Evolutionary conservation across 2,329 filamentous ascomycete genomes (phyloP), one percentile per base, ranked within the genome.

Genomic region (Fusarium lateritium): DNA sequence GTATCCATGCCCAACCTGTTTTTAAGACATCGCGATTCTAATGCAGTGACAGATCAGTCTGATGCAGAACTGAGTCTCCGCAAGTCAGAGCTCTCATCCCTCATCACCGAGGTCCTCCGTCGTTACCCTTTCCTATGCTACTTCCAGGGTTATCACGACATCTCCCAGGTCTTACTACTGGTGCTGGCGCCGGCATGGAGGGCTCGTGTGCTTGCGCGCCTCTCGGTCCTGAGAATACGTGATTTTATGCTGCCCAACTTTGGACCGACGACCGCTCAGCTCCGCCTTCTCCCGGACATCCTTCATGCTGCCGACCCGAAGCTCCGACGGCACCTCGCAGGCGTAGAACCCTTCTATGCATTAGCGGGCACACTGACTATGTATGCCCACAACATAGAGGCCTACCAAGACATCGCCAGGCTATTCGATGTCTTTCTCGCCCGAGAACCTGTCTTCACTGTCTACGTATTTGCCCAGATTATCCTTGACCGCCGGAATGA

Each of bases 61-160:
- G 86, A 91, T 31, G 83, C 87, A 68, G 89, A 95, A 71, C 85
- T 97, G 59, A 84, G 88, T 46, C 79, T 79, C 43, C 91, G 92
- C 76, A 98, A 96, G 77, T 78, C 84, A 56, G 90, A 96, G 75
- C 87, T 99, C 3, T 95, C 90, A 9, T 83, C 89, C 67, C 85
- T 99, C 51, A 98, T 99, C 74, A 88, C 88, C 52, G 87, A 92
- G 69, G 89, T 97, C 15, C 87, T 99, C 45, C 91, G 97, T 54
- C 88, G 88, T 34, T 87, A 97, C 74, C 94, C 94, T 17, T 90
- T 91, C 77, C 88, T 99, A 36, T 94, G 90, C 83, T 99, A 99
- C 82, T 99, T 99, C 79, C 96, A 99, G 82, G 96, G 96, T 77
- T 99, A 97, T 79, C 96, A 99, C 80, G 96, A 99, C 82, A 98